Evolutionary conservation across 176 grass and related monocot genomes (phyloP).

Genomic region (Oryza longistaminata): DNA sequence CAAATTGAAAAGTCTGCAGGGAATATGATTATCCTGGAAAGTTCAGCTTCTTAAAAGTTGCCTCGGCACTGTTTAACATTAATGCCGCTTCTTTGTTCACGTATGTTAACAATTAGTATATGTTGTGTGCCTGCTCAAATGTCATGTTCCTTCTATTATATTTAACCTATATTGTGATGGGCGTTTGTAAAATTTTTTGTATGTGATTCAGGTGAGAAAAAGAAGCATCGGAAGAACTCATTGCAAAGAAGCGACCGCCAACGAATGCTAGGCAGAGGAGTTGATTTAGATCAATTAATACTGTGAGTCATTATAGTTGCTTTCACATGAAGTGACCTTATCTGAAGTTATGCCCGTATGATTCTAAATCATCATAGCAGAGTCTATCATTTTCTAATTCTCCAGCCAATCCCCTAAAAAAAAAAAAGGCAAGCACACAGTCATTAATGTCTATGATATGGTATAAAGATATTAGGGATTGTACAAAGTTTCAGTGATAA

Average conservation of each 20-base stretch:
- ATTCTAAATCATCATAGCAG: conserved; percentile 6
- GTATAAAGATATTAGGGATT: not conserved
- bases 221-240: conserved; percentile 83
- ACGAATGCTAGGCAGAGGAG: conserved; percentile 84
- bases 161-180: not conserved
- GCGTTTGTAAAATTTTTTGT: conserved; percentile 12
- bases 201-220: conserved; percentile 71
- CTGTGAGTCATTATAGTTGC: conserved; percentile 55
- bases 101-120: not conserved
- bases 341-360: conserved; percentile 2
- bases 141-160: not conserved
- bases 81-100: not conserved
- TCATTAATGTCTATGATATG: not conserved
- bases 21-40: not conserved
- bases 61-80: not conserved
- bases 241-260: conserved; percentile 83
- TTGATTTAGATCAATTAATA: conserved; percentile 89
- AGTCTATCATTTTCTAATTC: not conserved
- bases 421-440: not conserved
- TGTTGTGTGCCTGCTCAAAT: not conserved
- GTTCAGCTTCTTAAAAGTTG: not conserved
- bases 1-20: not conserved
- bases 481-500: conserved; percentile 8
- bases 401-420: not conserved
- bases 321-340: conserved; percentile 20